Conservation (phyloP, 139 green algal species). For the Microglena sp. region DNA sequence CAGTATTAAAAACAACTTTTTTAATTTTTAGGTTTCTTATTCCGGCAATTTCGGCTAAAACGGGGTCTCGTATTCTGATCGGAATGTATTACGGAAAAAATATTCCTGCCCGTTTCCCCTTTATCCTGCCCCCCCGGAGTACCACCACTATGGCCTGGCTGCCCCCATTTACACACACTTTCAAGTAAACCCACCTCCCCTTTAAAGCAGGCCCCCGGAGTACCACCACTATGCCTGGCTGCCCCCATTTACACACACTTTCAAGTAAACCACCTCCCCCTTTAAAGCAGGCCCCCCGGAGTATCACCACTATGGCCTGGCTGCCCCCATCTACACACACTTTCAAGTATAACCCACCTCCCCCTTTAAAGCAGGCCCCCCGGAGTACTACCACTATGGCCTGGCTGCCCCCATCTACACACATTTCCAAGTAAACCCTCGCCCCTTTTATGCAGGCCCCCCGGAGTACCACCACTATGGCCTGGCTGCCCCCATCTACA, state of each 20-base stretch:
- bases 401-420: slow-evolving; percentile 89
- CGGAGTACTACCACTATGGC: slow-evolving; percentile 85
- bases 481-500: slow-evolving; percentile 86
- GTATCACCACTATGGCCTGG: slow-evolving; percentile 88
- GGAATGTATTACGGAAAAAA: no score
- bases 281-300: slow-evolving; percentile 41
- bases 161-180: slow-evolving; percentile 76
- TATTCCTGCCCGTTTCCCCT: no score
- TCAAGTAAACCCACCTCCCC: neutral
- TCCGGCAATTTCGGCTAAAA: no score
- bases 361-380: no score
- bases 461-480: slow-evolving; percentile 85
- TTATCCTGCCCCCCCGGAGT: slow-evolving; percentile 50
- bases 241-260: slow-evolving; percentile 95
- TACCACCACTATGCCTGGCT: slow-evolving; percentile 88
- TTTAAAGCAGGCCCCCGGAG: slow-evolving; percentile 32
- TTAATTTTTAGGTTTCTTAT: no score
- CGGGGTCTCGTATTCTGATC: no score
- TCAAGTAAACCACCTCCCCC: no score
- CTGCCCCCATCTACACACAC: slow-evolving; percentile 79
- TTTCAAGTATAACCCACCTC: neutral
- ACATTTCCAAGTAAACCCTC: neutral
- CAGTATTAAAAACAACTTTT: no score
- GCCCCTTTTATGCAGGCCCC: slow-evolving; percentile 14
- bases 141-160: slow-evolving; percentile 87